Evolutionary conservation across 805 yeast genomes (phyloP).

Genomic region (Yarrowia sp.): DNA sequence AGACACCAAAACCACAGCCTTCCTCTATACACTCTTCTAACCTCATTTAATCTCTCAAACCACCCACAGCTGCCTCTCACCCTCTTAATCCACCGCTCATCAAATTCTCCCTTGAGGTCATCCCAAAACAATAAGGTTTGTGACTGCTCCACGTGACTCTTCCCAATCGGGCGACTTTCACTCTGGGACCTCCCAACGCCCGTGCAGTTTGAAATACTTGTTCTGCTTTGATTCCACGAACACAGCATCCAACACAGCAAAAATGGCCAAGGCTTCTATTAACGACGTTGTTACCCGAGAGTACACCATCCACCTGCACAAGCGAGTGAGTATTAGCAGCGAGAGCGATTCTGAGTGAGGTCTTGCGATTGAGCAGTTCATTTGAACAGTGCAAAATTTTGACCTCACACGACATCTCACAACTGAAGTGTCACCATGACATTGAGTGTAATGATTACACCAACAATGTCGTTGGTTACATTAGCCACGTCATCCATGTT

Average conservation of each 20-base stretch:
- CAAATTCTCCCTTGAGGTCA: no score
- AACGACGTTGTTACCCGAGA: conserved; percentile 99
- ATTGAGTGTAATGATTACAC: background rate
- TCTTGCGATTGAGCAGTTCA: no score
- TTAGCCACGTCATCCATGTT: background rate
- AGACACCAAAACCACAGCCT: no score
- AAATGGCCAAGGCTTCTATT: conserved; percentile 75
- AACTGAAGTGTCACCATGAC: no score
- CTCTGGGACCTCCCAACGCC: conserved; percentile 25
- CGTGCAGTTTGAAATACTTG: conserved; percentile 28
- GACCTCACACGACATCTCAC: conserved; percentile 4
- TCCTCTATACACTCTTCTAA: no score
- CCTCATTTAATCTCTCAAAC: no score
- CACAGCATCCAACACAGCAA: conserved; percentile 41
- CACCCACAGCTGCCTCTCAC: no score
- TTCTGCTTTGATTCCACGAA: conserved; percentile 29
- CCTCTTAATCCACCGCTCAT: no score
- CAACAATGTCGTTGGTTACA: background rate
- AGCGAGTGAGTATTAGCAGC: conserved; percentile 75
- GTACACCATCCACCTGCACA: conserved; percentile 99
- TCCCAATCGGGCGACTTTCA: conserved; percentile 11
- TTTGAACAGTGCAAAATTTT: background rate
- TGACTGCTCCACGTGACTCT: conserved; percentile 33
- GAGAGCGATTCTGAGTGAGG: background rate
- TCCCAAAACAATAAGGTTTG: conserved; percentile 6